Evolutionary conservation across 768 basidiomycete species (phyloP).

Genomic region (Auricularia heimuer): DNA sequence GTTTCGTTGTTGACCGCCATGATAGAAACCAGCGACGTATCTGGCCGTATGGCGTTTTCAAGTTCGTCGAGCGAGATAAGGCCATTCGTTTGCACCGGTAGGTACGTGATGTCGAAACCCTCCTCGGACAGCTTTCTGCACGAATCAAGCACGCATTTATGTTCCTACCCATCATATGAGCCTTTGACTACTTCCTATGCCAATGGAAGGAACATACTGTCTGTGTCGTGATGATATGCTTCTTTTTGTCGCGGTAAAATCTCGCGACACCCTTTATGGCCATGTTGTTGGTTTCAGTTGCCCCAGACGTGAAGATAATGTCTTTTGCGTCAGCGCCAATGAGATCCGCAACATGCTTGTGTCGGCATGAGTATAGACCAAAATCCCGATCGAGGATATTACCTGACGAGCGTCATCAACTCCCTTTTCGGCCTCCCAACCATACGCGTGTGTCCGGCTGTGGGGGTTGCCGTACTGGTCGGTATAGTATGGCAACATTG

Average conservation of each 20-base stretch:
- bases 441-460: constrained; percentile 96
- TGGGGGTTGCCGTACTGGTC: constrained; percentile 98
- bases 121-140: constrained; percentile 92
- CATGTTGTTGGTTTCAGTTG: constrained; percentile 98
- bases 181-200: too few relatives aligned
- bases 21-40: constrained; percentile 89
- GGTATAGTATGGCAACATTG: constrained; percentile 91
- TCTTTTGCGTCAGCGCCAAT: constrained; percentile 95
- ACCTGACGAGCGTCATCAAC: constrained; percentile 89
- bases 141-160: constrained; percentile 98
- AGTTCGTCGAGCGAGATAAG: constrained; percentile 69
- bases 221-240: constrained; percentile 88
- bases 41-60: constrained; percentile 81
- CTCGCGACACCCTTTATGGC: constrained; percentile 92
- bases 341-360: constrained; percentile 77
- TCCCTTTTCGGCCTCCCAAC: constrained; percentile 96
- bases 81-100: constrained; percentile 87
- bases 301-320: constrained; percentile 94
- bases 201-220: constrained; percentile 46
- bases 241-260: constrained; percentile 89
- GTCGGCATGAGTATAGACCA: constrained; percentile 2
- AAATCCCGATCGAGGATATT: constrained; percentile 8
- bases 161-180: constrained; percentile 50
- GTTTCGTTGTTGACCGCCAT: constrained; percentile 99
- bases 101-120: constrained; percentile 94